Base-by-base conservation (phyloP, 2,329 filamentous ascomycete species). In the Penicillium janthinellum region DNA sequence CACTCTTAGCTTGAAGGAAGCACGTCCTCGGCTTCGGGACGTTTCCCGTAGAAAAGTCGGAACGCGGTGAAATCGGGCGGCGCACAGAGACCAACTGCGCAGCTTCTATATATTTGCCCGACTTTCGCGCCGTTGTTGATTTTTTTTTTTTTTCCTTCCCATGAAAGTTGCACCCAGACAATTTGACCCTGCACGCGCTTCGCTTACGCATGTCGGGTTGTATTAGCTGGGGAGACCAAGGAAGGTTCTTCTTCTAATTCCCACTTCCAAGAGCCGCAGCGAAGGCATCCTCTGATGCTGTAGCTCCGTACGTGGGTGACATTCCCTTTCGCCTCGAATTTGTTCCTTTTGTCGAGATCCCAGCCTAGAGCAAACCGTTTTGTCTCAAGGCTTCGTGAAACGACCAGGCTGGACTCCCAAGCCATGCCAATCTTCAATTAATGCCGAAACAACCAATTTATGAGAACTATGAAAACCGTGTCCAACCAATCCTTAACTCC, bases 141-240 rank as follows among this genome's bases (percentile, higher is more conserved):
- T 68, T 68, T 72, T 69, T 72, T 75, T 72, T 74, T 75, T 72
- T 74, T 75, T 75, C 74, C 75, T 75, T 70, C 76, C 65, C 71
- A 67, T 74, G 78, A 85, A 86, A 86, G 82, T 86, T 86, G 78
- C 73, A 82, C 82, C 79, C 77, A 79, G 77, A 75, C 74, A 81
- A 86, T 86, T 86, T 86, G 85, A 84, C 84, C 79, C 78, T 75
- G 73, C 81, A 80, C 73, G 75, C 80, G 63, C 63, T 61, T 65
- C 63, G 70, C 20, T 28, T 70, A 79, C 83, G 82, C 79, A 79
- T 81, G 79, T 75, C 74, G 82, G 80, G 86, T 86, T 88, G 86
- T 78, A 81, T 77, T 79, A 79, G 75, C 77, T 79, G 79, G 80
- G 80, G 71, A 82, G 79, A 82, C 72, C 59, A 73, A 78, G 61